Evolutionary conservation across 2,329 filamentous ascomycete genomes (phyloP).

Genomic region (Aspergillus aculeatinus): DNA sequence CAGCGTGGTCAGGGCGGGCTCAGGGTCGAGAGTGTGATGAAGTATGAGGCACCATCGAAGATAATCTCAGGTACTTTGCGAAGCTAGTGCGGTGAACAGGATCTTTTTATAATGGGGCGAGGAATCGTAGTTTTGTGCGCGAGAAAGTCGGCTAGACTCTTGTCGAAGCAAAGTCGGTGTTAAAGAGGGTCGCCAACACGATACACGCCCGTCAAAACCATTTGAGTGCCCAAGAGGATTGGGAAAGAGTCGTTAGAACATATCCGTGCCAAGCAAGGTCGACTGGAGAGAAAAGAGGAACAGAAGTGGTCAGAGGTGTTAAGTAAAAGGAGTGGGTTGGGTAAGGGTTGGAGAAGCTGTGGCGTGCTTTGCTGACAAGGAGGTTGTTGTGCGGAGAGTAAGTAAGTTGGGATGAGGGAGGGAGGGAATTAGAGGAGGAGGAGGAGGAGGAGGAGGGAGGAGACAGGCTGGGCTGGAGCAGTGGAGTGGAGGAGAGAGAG

Average conservation of each 20-base stretch:
- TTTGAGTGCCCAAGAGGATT: slow-evolving; percentile 21
- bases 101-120: slow-evolving; percentile 10
- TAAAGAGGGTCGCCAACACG: slow-evolving; percentile 25
- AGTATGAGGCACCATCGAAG: neutral
- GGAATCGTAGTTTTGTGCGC: slow-evolving; percentile 10
- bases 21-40: neutral
- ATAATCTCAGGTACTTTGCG: neutral
- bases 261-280: slow-evolving; percentile 11
- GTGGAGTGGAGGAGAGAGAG: neutral
- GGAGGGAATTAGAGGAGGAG: neutral
- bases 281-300: slow-evolving; percentile 6
- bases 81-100: neutral
- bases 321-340: neutral
- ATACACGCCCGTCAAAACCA: slow-evolving; percentile 24
- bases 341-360: slow-evolving; percentile 9
- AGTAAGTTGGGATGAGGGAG: slow-evolving; percentile 9
- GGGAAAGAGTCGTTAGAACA: slow-evolving; percentile 20
- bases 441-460: neutral
- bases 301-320: slow-evolving; percentile 14
- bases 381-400: slow-evolving; percentile 27
- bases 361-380: slow-evolving; percentile 34
- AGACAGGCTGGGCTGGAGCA: no score
- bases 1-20: neutral
- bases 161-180: slow-evolving; percentile 16
- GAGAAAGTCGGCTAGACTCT: slow-evolving; percentile 10